Evolutionary conservation across 2,329 filamentous ascomycete species (phyloP).

Genomic region (Capronia americana): DNA sequence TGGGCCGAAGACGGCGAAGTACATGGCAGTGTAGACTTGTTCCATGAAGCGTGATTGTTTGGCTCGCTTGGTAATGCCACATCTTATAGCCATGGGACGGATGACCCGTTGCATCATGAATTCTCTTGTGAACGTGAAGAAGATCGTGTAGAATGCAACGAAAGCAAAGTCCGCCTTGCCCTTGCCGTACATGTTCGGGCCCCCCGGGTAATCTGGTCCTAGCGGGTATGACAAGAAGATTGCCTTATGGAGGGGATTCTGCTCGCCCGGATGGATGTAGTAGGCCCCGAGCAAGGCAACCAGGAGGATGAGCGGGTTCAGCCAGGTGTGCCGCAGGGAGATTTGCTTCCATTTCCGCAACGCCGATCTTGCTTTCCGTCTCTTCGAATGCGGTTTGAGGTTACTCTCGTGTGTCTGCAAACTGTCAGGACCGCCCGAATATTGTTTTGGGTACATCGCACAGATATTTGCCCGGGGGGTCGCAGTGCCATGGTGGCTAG

Average conservation of each 20-base stretch:
- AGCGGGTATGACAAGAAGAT: slow-evolving; percentile 85
- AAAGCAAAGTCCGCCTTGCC: slow-evolving; percentile 79
- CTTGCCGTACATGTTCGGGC: slow-evolving; percentile 74
- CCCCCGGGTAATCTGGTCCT: slow-evolving; percentile 56
- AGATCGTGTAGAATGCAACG: slow-evolving; percentile 80
- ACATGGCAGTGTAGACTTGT: slow-evolving; percentile 85
- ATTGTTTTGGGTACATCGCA: slow-evolving; percentile 18
- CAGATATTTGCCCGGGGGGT: slow-evolving; percentile 41
- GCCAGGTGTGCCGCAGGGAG: slow-evolving; percentile 57
- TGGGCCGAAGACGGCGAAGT: slow-evolving; percentile 79
- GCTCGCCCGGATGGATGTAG: slow-evolving; percentile 71
- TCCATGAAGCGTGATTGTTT: slow-evolving; percentile 91
- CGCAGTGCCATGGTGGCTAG: slow-evolving; percentile 53
- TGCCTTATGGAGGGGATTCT: slow-evolving; percentile 76
- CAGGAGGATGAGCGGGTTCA: slow-evolving; percentile 71
- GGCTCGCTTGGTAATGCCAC: slow-evolving; percentile 68
- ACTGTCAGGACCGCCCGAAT: slow-evolving; percentile 14
- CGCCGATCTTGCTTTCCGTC: slow-evolving; percentile 51
- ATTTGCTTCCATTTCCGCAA: slow-evolving; percentile 52
- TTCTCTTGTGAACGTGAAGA: slow-evolving; percentile 85
- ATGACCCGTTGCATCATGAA: slow-evolving; percentile 88
- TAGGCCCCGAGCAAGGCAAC: slow-evolving; percentile 68
- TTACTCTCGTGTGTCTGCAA: slow-evolving; percentile 35
- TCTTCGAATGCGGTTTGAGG: slow-evolving; percentile 49
- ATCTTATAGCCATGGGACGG: slow-evolving; percentile 70